phyloP scores from a whole-genome alignment of 257 asterid species.

The Nemophila menziesii region DNA sequence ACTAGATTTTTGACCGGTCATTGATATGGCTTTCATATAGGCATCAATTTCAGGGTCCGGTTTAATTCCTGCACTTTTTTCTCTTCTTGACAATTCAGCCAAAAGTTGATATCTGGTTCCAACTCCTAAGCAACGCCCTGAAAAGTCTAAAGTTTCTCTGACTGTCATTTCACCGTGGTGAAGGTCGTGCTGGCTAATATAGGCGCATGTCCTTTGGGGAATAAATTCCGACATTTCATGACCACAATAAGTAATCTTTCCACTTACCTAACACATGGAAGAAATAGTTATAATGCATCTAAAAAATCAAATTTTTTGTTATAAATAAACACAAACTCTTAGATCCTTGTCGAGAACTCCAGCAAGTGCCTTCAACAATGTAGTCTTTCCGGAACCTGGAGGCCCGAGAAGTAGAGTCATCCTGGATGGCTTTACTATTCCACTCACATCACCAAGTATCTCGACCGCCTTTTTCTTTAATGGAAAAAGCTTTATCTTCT shows the following conservation, averaged over 20 bases:
- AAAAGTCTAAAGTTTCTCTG: constrained; percentile 79
- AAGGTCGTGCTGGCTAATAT: constrained; percentile 85
- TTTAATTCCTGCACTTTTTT: constrained; percentile 40
- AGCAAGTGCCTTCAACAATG: constrained; percentile 63
- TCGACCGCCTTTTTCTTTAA: constrained; percentile 63
- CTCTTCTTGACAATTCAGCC: constrained; percentile 50
- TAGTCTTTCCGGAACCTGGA: constrained; percentile 88
- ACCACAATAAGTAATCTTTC: constrained; percentile 73
- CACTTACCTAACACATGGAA: constrained; percentile 35
- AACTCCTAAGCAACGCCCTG: constrained; percentile 85
- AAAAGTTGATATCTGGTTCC: constrained; percentile 77
- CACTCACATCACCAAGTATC: constrained; percentile 64
- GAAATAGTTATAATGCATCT: background rate
- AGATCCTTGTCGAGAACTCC: constrained; percentile 69
- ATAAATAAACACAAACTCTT: constrained; percentile 24
- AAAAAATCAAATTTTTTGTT: background rate
- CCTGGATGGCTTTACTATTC: constrained; percentile 79
- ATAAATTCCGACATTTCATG: constrained; percentile 70
- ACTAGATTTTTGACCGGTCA: constrained; percentile 69
- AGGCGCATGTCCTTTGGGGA: constrained; percentile 87
- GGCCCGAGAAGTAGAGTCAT: constrained; percentile 87
- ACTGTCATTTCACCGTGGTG: constrained; percentile 93
- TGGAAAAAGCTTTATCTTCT: constrained; percentile 57
- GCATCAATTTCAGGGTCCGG: constrained; percentile 70
- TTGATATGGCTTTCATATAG: constrained; percentile 71